These are phyloP conservation scores for Coemansia sp. DNA, from an alignment of 192 early-diverging fungal genomes.

Conservation along the genomic window DNA sequence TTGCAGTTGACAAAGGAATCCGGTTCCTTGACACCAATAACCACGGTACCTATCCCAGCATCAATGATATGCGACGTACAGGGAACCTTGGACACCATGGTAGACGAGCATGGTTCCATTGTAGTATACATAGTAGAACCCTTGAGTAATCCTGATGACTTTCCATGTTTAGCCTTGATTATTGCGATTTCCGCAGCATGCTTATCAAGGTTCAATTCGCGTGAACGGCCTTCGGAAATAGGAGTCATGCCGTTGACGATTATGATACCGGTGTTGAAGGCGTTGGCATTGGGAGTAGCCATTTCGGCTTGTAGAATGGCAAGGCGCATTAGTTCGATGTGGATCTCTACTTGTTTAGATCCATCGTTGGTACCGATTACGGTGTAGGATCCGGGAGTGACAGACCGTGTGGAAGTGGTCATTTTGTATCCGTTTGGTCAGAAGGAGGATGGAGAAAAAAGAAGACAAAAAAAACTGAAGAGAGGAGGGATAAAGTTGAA, in stretches of 20 bases:
- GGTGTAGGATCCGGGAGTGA: slow-evolving; percentile 22
- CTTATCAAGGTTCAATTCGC: slow-evolving; percentile 13
- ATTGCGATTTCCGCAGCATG: slow-evolving; percentile 38
- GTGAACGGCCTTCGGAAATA: slow-evolving; percentile 34
- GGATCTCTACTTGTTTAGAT: slow-evolving; percentile 36
- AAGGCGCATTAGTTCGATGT: slow-evolving; percentile 44
- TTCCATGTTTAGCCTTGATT: slow-evolving; percentile 14
- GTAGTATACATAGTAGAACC: slow-evolving; percentile 87
- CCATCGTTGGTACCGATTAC: slow-evolving; percentile 40
- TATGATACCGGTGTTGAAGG: slow-evolving; percentile 35
- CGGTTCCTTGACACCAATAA: slow-evolving; percentile 88
- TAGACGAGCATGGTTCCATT: slow-evolving; percentile 92
- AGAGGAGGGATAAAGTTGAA: no score
- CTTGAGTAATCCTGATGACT: slow-evolving; percentile 4
- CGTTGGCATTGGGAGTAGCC: slow-evolving; percentile 24
- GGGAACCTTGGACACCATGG: slow-evolving; percentile 70
- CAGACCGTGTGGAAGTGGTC: not conserved
- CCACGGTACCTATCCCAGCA: slow-evolving; percentile 68
- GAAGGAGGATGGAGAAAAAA: no score
- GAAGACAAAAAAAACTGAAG: no score
- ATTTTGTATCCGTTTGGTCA: not conserved
- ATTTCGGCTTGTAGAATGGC: slow-evolving; percentile 41
- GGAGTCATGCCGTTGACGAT: slow-evolving; percentile 30
- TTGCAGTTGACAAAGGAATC: slow-evolving; percentile 80
- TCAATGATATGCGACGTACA: slow-evolving; percentile 78